Base-by-base conservation (phyloP, 1,139 yeast genomes). In the Candida tropicalis region DNA sequence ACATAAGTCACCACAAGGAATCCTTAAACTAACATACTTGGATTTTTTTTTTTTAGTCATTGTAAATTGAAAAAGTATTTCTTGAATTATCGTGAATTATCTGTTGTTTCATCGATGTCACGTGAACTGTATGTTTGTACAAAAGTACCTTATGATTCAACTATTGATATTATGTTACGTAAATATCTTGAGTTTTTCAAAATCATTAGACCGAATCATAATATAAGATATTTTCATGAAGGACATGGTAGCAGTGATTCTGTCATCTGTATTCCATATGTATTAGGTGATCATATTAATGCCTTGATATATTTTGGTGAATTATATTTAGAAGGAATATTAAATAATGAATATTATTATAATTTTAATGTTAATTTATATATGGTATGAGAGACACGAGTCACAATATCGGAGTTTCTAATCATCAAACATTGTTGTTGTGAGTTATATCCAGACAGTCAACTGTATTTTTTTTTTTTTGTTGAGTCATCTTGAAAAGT, bases 131-230 rank as follows among this genome's bases (percentile, higher is more conserved):
- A n/a, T 20, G 3, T 20, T 4, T 20, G 18, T n/a, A 39, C 13
- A 13, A 26, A 3, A 3, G 15, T 38, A 24, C 25, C 24, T 12
- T 27, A 29, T 32, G 34, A 44, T 41, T 41, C 45, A 28, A 25
- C 32, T 9, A 37, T 35, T 15, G 50, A 47, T 15, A 44, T 39
- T 10, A 39, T 43, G 27, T 33, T 49, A n/a, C 41, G 52, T 11
- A 44, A 44, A 27, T 45, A 49, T 37, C 34, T 47, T 4, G 48
- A 47, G 31, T 45, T 42, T 42, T 40, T 49, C 35, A 43, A 45
- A 39, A 32, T 35, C 17, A 47, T 47, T 17, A 40, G 39, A 25
- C 51, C 47, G 15, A 22, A 27, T 5, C 28, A 31, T 35, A 35
- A 32, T 26, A 20, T 15, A n/a, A 15, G 26, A 15, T 11, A 25